Base-by-base conservation (phyloP, 805 yeast species). In the Suhomyces tanzawaensis region DNA sequence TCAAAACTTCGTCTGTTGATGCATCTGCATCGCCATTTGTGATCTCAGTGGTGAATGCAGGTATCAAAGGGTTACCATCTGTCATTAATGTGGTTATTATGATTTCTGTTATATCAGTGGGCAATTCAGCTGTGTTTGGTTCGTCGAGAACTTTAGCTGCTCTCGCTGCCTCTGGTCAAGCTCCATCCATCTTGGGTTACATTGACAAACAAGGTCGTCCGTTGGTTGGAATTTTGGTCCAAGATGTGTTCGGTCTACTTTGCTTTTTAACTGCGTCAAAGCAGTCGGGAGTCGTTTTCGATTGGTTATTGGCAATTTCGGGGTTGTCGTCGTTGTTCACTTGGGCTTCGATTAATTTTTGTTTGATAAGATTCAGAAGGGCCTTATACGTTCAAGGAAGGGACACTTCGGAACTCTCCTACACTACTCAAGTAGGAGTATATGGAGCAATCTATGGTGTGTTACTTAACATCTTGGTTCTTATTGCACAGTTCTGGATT, bases 141-240 rank as follows among this genome's bases (percentile, higher is more conserved):
- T 76, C 83, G 42, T 78, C 87, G 9, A 75, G 90, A 58, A 79
- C 85, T 6, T 62, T 81, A 42, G 79, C 82, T 1, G 74, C 85
- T 7, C 69, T 82, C 60, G 81, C 86, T 7, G 78, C 76, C 28
- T 80, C 78, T 57, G 81, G 83, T 14, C 71, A 73, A 48, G 81
- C 82, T 13, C 89, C 88, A 24, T 61, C 63, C 36, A 52, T 71
- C 18, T 71, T 82, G 38, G 79, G 80, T 24, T 82, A 82, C 62
- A 77, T 85, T 42, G 95, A 87, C 57, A 72, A 82, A 47, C 68
- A 64, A 34, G 95, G 95, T 39, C 76, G 95, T 53, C 95, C 96
- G n/a, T 56, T 84, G 34, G 77, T 75, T 36, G 90, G 87, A 13
- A 77, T 84, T 49, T 45, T 58, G 3, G 63, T 72, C 26, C 69